Evolutionary conservation across 1,139 yeast species (phyloP), one percentile per base, ranked within the genome.

Genomic region (Saccharomyces hybrid): DNA sequence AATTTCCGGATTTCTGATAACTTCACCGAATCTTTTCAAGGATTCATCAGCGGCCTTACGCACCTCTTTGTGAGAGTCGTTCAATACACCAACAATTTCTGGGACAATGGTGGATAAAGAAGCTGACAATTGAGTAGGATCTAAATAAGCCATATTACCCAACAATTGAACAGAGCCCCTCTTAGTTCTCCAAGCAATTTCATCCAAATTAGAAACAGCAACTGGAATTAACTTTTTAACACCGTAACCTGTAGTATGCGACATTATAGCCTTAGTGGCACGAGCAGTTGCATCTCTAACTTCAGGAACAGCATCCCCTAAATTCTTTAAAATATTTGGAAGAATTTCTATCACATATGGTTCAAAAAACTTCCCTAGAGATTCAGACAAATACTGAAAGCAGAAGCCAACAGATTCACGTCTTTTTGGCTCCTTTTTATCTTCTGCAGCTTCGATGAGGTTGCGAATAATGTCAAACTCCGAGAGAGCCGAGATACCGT

Each of bases 121-220:
- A 0, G 91, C 81, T 4, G 98, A 89, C 63, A 95, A 78, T 69
- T 93, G 99, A 2, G 95, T 80, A 5, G 99, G 99, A 66, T 93
- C 97, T 61, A 95, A 78, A 69, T 91, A 93, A 0, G 99, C 99
- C 99, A 93, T 95, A 28, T 97, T 84, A 71, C 99, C 99, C 52
- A 93, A 78, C 57, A 93, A 75, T 67, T 95, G 99, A 31, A 93
- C 99, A 5, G 98, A 89, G 11, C 98, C 99, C 72, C 91, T 89
- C 73, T 93, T 93, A 1, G 96, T 84, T 74, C 99, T 82, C 99
- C 99, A 93, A 0, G 95, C 87, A 56, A 86, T 84, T 60, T 89
- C 96, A 64, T 90, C 95, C 63, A 93, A 77, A 62, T 88, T 89
- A 41, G 84, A 82, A 56, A 93, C 81, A 0, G 97, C 95, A 57